A percentile compares a stretch with the other conserved stretches of the same genome.
phyloP scores from a whole-genome alignment of 768 basidiomycete genomes.

The Leccinum sublutescens region DNA sequence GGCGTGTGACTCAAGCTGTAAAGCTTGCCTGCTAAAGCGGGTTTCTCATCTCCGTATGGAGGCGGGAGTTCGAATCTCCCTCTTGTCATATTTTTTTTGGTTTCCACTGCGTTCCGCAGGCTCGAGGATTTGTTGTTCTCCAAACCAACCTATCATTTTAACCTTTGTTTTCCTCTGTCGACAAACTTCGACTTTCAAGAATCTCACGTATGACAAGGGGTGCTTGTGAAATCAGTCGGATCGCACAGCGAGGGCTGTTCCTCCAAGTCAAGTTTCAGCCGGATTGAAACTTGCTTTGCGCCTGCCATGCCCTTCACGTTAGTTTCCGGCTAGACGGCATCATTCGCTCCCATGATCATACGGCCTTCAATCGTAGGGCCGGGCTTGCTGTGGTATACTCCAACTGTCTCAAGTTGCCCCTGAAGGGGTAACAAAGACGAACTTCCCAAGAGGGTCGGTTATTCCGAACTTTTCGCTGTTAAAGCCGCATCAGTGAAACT shows the following conservation, averaged over 20 bases:
- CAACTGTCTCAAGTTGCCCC: conserved; percentile 23
- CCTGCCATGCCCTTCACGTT: conserved; percentile 16
- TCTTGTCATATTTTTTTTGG: conserved; percentile 27
- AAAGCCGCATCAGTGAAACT: not conserved
- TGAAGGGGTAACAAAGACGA: conserved; percentile 2
- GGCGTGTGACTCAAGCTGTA: conserved; percentile 59
- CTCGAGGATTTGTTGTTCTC: not conserved
- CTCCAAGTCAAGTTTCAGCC: not conserved
- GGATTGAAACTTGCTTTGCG: not conserved
- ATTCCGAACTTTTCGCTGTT: conserved; percentile 14
- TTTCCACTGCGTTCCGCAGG: too few species aligned
- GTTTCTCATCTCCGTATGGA: conserved; percentile 33
- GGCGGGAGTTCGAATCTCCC: conserved; percentile 37
- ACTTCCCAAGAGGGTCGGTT: conserved; percentile 34
- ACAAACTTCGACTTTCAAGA: not conserved
- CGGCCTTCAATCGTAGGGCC: conserved; percentile 19
- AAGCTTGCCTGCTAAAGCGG: conserved; percentile 28
- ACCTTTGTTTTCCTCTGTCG: not conserved
- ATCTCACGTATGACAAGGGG: not conserved
- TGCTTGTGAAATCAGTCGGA: not conserved
- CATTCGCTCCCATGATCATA: conserved; percentile 39
- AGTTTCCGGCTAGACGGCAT: conserved; percentile 34
- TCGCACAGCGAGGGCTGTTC: not conserved
- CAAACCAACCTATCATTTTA: not conserved
- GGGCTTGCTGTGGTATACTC: conserved; percentile 20